Conservation (phyloP, 805 yeast genomes). For the Zygotorulaspora chibaensis region DNA sequence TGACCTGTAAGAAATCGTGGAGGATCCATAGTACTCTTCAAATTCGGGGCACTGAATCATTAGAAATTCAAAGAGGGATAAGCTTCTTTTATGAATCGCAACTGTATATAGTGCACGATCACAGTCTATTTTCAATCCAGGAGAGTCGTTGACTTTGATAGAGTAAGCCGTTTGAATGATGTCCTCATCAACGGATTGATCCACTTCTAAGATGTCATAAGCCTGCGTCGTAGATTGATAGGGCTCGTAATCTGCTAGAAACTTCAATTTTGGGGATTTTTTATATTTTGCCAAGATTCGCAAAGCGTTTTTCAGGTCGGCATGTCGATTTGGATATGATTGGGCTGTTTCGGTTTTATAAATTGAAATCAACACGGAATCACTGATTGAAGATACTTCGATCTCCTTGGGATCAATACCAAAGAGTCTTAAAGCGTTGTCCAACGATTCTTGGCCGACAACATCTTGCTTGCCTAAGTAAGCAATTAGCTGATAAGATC, state of each 20-base stretch:
- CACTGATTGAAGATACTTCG: slow-evolving; percentile 21
- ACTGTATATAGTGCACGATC: slow-evolving; percentile 60
- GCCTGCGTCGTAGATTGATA: slow-evolving; percentile 44
- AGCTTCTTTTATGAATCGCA: slow-evolving; percentile 55
- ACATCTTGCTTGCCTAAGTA: slow-evolving; percentile 49
- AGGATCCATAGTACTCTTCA: slow-evolving; percentile 24
- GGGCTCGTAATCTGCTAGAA: slow-evolving; percentile 46
- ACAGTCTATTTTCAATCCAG: slow-evolving; percentile 37
- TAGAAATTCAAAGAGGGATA: slow-evolving; percentile 52
- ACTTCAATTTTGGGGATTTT: slow-evolving; percentile 35
- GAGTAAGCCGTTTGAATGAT: slow-evolving; percentile 72
- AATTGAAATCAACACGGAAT: slow-evolving; percentile 32
- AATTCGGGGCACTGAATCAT: slow-evolving; percentile 35
- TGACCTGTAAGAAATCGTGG: slow-evolving; percentile 32
- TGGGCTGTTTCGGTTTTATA: slow-evolving; percentile 31
- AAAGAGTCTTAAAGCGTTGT: slow-evolving; percentile 37
- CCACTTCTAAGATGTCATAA: slow-evolving; percentile 47
- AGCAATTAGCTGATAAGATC: slow-evolving; percentile 45
- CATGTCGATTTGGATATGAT: slow-evolving; percentile 14
- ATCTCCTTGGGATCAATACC: slow-evolving; percentile 32
- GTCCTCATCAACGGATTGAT: slow-evolving; percentile 57
- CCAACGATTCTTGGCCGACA: slow-evolving; percentile 47
- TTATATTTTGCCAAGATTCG: slow-evolving; percentile 38
- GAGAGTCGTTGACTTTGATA: slow-evolving; percentile 52
- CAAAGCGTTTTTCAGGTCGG: slow-evolving; percentile 39